phyloP scores from a whole-genome alignment of 148 eudicot species.

The Chenopodium berlandieri region DNA sequence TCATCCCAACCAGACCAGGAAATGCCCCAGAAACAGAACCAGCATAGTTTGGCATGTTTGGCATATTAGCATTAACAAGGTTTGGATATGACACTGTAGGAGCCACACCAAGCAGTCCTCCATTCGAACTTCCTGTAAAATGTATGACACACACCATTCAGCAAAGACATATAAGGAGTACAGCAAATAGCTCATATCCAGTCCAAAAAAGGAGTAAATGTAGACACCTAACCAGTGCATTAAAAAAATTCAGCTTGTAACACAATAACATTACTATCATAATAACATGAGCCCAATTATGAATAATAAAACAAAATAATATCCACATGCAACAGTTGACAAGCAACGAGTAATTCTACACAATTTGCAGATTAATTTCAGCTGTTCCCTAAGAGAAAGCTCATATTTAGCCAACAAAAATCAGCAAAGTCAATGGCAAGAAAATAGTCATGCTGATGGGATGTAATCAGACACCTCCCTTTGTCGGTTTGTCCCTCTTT shows the following conservation, averaged over 20 bases:
- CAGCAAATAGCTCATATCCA: background rate
- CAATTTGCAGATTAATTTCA: background rate
- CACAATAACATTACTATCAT: no score
- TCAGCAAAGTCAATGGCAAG: background rate
- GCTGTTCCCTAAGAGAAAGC: background rate
- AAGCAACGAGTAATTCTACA: background rate
- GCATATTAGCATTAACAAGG: slow-evolving; percentile 94
- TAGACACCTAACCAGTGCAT: background rate
- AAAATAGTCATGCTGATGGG: background rate
- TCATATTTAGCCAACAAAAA: background rate
- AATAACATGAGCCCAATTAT: background rate
- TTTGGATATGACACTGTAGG: slow-evolving; percentile 63
- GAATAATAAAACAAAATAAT: no score
- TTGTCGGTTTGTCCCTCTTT: background rate
- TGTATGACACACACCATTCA: background rate
- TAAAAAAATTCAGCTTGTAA: background rate
- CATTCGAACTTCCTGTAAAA: slow-evolving; percentile 66
- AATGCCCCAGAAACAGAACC: slow-evolving; percentile 93
- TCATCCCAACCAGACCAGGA: slow-evolving; percentile 91
- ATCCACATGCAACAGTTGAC: background rate
- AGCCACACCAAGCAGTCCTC: slow-evolving; percentile 79
- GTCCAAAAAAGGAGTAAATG: background rate
- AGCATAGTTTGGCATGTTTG: slow-evolving; percentile 99
- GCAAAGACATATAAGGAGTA: background rate
- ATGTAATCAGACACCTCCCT: background rate